Base-by-base conservation (phyloP, 1,284 basidiomycete genomes). In the Heterobasidion annosum region DNA sequence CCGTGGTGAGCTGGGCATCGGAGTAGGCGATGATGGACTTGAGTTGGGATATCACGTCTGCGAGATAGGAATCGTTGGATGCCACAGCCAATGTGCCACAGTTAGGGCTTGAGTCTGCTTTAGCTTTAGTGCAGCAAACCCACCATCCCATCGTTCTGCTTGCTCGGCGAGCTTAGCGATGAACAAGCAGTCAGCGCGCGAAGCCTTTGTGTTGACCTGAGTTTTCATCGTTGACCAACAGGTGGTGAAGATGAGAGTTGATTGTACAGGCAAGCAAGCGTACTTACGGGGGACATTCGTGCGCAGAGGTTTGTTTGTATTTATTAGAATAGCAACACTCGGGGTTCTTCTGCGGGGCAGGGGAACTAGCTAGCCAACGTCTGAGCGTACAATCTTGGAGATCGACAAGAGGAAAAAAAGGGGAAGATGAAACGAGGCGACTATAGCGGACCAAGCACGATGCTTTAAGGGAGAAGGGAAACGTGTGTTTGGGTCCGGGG, bases 101-200 rank as follows among this genome's bases (percentile, higher is more conserved):
- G 2, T 25, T 32, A 4, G 32, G 3, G 16, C n/a, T 8, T 12
- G 16, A 15, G 13, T 25, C 37, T 34, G 34, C 43, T 15, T 25
- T 25, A 5, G 4, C 5, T 25, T 25, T 3, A 25, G 45, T 18
- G 35, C 15, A 13, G 34, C 32, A 18, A 25, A 32, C 69, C 55
- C 53, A 85, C 84, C 83, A 64, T 82, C 73, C 60, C 82, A 83
- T 43, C 84, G 76, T 57, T 83, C 83, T 6, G 83, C 81, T 63
- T 84, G 79, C 56, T 82, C 82, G 19, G 83, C 82, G 32, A 86
- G 70, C 61, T 82, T 82, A n/a, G 83, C 82, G 52, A 86, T 51
- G 51, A 34, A 44, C 8, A 59, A 48, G 34, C 53, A 34, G 8
- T 59, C 58, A 1, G 45, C 40, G 58, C 58, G 58, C 19, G 44